These are phyloP conservation scores for Nakaseomyces glabratus DNA, from an alignment of 1,139 yeast species.

Conservation along the genomic window DNA sequence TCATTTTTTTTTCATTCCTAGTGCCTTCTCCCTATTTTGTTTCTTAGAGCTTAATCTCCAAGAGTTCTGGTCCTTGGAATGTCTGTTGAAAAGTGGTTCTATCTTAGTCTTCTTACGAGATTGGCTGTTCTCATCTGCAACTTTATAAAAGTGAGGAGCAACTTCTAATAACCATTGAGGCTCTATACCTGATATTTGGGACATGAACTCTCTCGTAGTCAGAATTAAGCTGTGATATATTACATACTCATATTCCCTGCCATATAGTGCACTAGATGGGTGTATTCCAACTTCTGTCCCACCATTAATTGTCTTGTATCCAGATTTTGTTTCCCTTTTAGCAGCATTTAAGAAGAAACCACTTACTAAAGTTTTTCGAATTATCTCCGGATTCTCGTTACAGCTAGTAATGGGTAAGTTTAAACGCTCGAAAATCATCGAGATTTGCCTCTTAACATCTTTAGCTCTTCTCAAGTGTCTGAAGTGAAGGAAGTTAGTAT, in stretches of 20 bases:
- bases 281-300: constrained; percentile 75
- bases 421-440: constrained; percentile 51
- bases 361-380: constrained; percentile 68
- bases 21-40: constrained; percentile 27
- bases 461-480: constrained; percentile 66
- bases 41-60: constrained; percentile 44
- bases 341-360: constrained; percentile 88
- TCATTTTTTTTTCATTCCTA: constrained; percentile 24
- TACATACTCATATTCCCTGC: constrained; percentile 68
- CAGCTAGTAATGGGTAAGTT: constrained; percentile 48
- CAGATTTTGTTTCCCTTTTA: constrained; percentile 65
- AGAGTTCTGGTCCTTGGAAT: constrained; percentile 43
- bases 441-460: constrained; percentile 69
- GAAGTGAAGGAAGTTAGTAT: constrained; percentile 71
- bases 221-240: constrained; percentile 74
- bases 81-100: constrained; percentile 54
- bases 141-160: constrained; percentile 81
- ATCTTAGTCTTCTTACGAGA: constrained; percentile 41
- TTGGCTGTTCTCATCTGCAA: constrained; percentile 37
- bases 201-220: constrained; percentile 89
- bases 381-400: constrained; percentile 51
- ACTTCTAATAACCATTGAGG: constrained; percentile 77
- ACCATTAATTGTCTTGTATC: constrained; percentile 70
- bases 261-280: constrained; percentile 77
- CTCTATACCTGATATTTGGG: constrained; percentile 70